These are phyloP conservation scores for Picea abies DNA, from an alignment of 83 land plant species.

Conservation along the genomic window DNA sequence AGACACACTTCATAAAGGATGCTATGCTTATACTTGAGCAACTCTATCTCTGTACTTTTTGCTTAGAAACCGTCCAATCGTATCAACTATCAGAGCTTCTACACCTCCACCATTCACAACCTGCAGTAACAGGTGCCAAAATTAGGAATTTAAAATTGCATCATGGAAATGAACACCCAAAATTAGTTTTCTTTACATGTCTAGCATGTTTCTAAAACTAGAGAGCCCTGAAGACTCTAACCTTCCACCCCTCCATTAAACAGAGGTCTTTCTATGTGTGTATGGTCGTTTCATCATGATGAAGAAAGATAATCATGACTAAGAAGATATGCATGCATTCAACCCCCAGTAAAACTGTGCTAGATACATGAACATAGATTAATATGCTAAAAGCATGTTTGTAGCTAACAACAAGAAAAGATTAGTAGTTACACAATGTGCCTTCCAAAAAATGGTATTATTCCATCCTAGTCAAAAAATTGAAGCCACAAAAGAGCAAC, in stretches of 20 bases:
- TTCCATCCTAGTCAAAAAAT: neutral
- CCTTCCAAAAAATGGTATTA: neutral
- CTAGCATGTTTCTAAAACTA: neutral
- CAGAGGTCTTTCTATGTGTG: neutral
- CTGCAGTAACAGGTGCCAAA: conserved; percentile 28
- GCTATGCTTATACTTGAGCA: conserved; percentile 49
- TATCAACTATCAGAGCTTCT: conserved; percentile 67
- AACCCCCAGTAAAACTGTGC: neutral
- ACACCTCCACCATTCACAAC: conserved; percentile 76
- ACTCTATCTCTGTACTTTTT: conserved; percentile 78
- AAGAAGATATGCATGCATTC: neutral
- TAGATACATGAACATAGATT: neutral
- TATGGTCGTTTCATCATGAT: neutral
- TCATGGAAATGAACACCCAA: neutral
- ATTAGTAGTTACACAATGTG: no score
- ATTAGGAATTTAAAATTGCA: neutral
- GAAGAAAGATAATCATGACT: neutral
- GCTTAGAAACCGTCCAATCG: conserved; percentile 77
- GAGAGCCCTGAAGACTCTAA: neutral
- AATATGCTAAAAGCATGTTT: neutral
- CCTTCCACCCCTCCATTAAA: neutral
- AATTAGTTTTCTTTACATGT: neutral
- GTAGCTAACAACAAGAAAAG: no score
- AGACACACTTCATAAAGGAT: conserved; percentile 6
- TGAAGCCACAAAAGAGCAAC: neutral